Evolutionary conservation across 1,139 yeast genomes (phyloP).

Genomic region (Sugiyamaella xylanicola): DNA sequence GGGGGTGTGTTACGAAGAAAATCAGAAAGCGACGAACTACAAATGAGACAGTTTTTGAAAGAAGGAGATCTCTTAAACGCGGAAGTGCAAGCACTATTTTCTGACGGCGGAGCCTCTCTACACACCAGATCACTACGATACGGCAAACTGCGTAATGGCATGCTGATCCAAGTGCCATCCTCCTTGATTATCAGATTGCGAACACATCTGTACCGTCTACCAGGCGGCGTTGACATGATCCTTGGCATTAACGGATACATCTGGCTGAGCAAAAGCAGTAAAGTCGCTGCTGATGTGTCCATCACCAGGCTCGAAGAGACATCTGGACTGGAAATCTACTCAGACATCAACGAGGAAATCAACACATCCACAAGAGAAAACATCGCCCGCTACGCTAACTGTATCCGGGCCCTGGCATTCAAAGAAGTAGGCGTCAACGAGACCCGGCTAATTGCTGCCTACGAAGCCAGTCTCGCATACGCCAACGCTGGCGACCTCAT

Average conservation of each 20-base stretch:
- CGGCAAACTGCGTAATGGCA: constrained; percentile 92
- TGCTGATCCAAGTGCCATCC: constrained; percentile 77
- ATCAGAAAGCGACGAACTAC: constrained; percentile 92
- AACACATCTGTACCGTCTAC: constrained; percentile 81
- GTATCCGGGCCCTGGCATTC: constrained; percentile 74
- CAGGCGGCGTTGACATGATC: constrained; percentile 87
- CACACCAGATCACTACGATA: constrained; percentile 95
- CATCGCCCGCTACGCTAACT: constrained; percentile 83
- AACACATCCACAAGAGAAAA: constrained; percentile 63
- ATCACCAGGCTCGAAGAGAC: constrained; percentile 91
- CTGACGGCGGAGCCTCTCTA: constrained; percentile 89
- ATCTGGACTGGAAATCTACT: constrained; percentile 92
- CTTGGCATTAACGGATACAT: constrained; percentile 93
- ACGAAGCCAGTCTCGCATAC: constrained; percentile 85
- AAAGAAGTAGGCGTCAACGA: constrained; percentile 89
- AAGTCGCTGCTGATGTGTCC: constrained; percentile 41
- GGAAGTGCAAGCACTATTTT: constrained; percentile 87
- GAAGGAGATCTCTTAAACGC: constrained; percentile 98
- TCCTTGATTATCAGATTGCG: constrained; percentile 81
- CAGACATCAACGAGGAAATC: constrained; percentile 82
- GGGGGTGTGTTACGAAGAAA: constrained; percentile 96
- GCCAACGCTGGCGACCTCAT: constrained; percentile 72
- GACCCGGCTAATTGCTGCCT: constrained; percentile 73
- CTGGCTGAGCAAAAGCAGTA: constrained; percentile 81
- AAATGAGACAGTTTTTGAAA: constrained; percentile 89